phyloP scores from a whole-genome alignment of 129 eudicot genomes.

The Lactuca saligna region DNA sequence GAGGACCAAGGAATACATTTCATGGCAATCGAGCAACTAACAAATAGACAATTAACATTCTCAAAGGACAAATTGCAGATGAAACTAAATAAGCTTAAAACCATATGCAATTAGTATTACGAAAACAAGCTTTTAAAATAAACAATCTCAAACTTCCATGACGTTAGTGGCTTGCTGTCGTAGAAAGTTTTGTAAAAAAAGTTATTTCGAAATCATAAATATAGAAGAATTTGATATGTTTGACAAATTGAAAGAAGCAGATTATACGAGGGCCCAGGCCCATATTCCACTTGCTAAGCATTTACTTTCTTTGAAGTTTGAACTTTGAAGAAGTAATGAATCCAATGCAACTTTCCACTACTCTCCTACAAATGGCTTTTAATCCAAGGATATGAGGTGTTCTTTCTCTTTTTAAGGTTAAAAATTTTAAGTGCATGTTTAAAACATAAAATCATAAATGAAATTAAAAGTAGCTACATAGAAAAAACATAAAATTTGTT shows the following conservation, averaged over 20 bases:
- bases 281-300: conserved; percentile 23
- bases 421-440: no score
- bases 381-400: no score
- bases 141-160: not conserved
- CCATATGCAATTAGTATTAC: no score
- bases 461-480: no score
- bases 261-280: conserved; percentile 4
- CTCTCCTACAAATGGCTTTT: not conserved
- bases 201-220: not conserved
- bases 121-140: not conserved
- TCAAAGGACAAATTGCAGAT: no score
- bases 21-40: no score
- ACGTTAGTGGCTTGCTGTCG: not conserved
- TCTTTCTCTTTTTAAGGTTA: no score
- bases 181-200: not conserved
- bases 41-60: no score
- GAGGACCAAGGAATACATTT: no score
- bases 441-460: no score
- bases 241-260: conserved; percentile 6
- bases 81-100: no score
- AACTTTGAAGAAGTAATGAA: conserved; percentile 21
- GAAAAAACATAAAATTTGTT: no score
- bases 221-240: conserved; percentile 7
- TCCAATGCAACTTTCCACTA: conserved; percentile 30
- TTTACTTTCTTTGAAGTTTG: conserved; percentile 24